Evolutionary conservation across 495 filamentous ascomycete species (phyloP).

Genomic region (Podospora didyma): DNA sequence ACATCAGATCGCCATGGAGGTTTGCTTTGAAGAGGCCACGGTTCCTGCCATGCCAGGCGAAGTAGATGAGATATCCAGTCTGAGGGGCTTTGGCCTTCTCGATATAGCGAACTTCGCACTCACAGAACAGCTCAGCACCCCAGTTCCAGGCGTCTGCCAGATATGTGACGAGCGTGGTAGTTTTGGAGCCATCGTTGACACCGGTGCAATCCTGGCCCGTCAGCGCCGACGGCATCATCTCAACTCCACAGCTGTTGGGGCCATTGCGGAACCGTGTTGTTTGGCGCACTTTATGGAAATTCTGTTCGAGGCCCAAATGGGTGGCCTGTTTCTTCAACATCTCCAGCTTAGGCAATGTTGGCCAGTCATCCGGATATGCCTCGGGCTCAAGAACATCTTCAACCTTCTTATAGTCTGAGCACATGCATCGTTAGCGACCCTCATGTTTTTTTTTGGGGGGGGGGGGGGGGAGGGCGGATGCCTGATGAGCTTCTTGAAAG

Average conservation of each 20-base stretch:
- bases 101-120: conserved; percentile 65
- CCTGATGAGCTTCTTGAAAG: too few species aligned
- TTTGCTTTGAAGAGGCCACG: conserved; percentile 54
- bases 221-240: conserved; percentile 55
- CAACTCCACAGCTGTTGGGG: conserved; percentile 57
- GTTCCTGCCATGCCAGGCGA: conserved; percentile 61
- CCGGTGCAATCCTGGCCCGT: conserved; percentile 62
- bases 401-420: conserved; percentile 55
- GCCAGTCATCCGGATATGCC: conserved; percentile 54
- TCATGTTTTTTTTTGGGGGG: too few species aligned
- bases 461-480: too few species aligned
- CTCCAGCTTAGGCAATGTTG: conserved; percentile 50
- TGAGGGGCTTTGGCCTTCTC: conserved; percentile 41
- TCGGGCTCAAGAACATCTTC: conserved; percentile 55
- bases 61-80: conserved; percentile 57
- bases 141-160: conserved; percentile 72
- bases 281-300: conserved; percentile 54
- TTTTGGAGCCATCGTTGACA: conserved; percentile 66
- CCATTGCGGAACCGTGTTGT: conserved; percentile 60
- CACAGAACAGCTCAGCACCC: conserved; percentile 70
- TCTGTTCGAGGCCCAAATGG: conserved; percentile 43
- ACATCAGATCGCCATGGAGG: conserved; percentile 60
- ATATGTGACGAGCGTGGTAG: conserved; percentile 61
- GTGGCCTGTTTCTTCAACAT: conserved; percentile 55
- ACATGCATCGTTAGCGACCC: too few species aligned